These are phyloP conservation scores for Rhododendron vialii DNA, from an alignment of 148 eudicot genomes.

Conservation along the genomic window DNA sequence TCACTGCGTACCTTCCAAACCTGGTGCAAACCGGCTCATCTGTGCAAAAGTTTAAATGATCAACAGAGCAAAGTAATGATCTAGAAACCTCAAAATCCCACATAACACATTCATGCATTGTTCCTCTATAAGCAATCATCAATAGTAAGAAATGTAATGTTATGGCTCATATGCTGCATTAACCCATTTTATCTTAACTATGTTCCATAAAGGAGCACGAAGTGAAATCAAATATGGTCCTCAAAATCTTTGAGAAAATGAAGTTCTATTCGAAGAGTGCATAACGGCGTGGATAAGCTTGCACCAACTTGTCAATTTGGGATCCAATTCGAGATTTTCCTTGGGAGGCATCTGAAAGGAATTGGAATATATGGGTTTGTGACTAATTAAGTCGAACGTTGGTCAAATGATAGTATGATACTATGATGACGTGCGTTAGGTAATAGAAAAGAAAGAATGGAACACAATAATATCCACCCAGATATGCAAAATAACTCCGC, in stretches of 20 bases:
- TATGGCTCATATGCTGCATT: neutral
- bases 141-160: neutral
- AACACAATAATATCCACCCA: neutral
- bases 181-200: neutral
- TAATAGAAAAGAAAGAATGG: too few relatives aligned
- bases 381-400: too few relatives aligned
- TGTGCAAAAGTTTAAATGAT: conserved; percentile 3
- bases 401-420: too few relatives aligned
- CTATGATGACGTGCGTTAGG: too few relatives aligned
- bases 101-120: neutral
- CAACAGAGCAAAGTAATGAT: neutral
- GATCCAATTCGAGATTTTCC: neutral
- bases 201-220: neutral
- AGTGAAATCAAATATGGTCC: neutral
- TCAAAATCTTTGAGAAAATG: neutral
- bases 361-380: neutral
- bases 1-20: conserved; percentile 23
- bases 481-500: neutral
- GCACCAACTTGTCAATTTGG: neutral
- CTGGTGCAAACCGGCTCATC: conserved; percentile 38
- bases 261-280: neutral
- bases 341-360: neutral
- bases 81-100: neutral
- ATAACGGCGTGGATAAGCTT: neutral
- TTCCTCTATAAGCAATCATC: neutral